Base-by-base conservation (phyloP, 805 yeast genomes). In the Saccharomycopsis fodiens region DNA sequence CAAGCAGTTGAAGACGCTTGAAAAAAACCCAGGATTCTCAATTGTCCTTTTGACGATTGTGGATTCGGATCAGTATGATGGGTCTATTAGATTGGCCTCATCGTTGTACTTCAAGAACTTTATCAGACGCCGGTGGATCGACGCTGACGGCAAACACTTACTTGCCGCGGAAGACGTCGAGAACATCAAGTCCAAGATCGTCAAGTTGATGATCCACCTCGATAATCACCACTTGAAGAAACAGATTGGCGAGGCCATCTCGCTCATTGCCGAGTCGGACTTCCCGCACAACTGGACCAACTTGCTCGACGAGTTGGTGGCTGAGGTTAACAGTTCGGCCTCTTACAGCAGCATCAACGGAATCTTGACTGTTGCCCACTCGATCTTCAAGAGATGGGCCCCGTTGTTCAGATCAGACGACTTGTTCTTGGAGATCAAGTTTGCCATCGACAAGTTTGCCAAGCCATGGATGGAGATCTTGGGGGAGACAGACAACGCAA, bases 341-440 rank as follows among this genome's bases (percentile, higher is more conserved):
- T 60, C 66, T 2, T 87, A 86, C 57, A 76, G 84, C 72, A 73
- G 78, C 43, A 87, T 88, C 61, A 84, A 81, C 55, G 95, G 96
- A 44, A 89, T 94, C 3, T 67, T 94, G 46, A 74, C 79, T 7
- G 97, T 94, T 17, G 94, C 97, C 3, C 98, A 93, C 62, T 85
- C 96, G 1, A 91, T 93, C 50, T 94, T 91, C 68, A 87, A 84
- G 62, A 79, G 95, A 65, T 93, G 99, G 99, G 76, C 98, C 58
- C 96, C 97, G 1, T 69, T 91, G 46, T 87, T 86, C 60, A 75
- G 96, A 55, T 83, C 96, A 1, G 96, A 94, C 60, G 96, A 80
- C 39, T 72, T 93, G 45, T 89, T 87, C 60, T 60, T 76, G 46
- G 99, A 93, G 60, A 93, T 93, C 59, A 79, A 82, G 59, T 69